Conservation (phyloP, 2,329 filamentous ascomycete species). For the Dactylellina sp. region DNA sequence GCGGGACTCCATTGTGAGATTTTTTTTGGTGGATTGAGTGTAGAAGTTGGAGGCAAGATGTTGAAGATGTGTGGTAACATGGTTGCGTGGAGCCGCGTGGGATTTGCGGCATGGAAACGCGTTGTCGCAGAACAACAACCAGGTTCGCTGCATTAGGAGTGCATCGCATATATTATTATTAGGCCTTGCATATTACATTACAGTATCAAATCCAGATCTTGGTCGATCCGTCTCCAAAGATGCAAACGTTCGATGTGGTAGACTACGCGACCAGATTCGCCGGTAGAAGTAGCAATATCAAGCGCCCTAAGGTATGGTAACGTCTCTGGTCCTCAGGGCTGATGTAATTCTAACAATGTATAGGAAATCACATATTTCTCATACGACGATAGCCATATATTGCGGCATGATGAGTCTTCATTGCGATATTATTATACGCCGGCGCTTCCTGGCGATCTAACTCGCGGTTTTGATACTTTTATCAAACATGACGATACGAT, state of each 20-base stretch:
- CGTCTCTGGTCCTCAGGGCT: not conserved
- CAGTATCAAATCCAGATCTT: not conserved
- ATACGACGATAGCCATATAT: constrained; percentile 84
- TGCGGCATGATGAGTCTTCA: constrained; percentile 80
- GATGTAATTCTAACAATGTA: not conserved
- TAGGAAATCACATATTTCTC: constrained; percentile 94
- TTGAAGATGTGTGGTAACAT: no score
- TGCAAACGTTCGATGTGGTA: constrained; percentile 67
- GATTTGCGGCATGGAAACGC: constrained; percentile 18
- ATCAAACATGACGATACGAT: constrained; percentile 81
- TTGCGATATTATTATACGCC: constrained; percentile 90
- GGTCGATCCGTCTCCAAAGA: not conserved
- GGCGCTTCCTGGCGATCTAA: constrained; percentile 77
- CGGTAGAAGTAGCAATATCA: constrained; percentile 76
- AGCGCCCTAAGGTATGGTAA: constrained; percentile 74
- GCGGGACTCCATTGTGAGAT: constrained; percentile 43
- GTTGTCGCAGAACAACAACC: constrained; percentile 48
- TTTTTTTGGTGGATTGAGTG: not conserved
- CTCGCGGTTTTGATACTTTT: constrained; percentile 83
- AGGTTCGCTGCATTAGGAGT: no score
- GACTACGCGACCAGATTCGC: constrained; percentile 78
- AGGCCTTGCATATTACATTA: not conserved
- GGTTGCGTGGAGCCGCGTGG: no score
- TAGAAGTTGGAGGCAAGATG: not conserved
- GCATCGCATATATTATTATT: not conserved